Base-by-base conservation (phyloP, 2,329 filamentous ascomycete species). In the Aspergillus ruber region DNA sequence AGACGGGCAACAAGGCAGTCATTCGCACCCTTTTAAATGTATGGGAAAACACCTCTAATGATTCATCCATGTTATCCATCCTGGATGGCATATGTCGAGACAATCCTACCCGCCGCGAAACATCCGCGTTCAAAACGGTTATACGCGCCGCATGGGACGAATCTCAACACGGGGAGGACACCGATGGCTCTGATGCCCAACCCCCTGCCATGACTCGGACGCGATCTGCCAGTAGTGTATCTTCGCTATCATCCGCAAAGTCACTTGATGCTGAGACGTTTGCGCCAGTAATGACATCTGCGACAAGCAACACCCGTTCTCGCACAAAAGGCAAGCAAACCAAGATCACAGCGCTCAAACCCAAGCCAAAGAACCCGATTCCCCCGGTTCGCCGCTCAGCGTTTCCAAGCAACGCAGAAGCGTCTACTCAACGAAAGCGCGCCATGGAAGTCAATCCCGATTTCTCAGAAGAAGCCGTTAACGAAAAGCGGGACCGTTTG, bases 181-280 rank as follows among this genome's bases (percentile, higher is more conserved):
- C 41, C 13, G 29, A 42, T 8, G 47, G 38, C 3, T 43, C 48
- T 32, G 36, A 48, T n/a, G 42, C 38, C 35, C 35, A 48, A 12
- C 36, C 46, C 15, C 46, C 51, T 33, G 42, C 36, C 45, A 45
- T 55, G 40, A 50, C 44, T 32, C 56, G 60, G 15, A 54, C 54
- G 9, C 53, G 53, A 6, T 64, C 61, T 13, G 56, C 55, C 20
- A 57, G 53, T 36, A 69, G 61, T 17, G 59, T 61, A 10, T 70
- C 68, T 13, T 71, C 66, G 10, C 49, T 71, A 18, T 72, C 71
- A 32, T 67, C 69, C 7, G 65, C 65, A 8, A 65, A 68, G 38
- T 69, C 70, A 4, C 52, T 69, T 29, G 62, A 66, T 35, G 58
- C 57, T 42, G 66, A 69, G 46, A 61, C 62, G 17, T 58, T 58